A percentile compares a stretch with the other conserved stretches of the same genome.
phyloP scores from a whole-genome alignment of 2,329 filamentous ascomycete species.

The Hypoxylon sp. region DNA sequence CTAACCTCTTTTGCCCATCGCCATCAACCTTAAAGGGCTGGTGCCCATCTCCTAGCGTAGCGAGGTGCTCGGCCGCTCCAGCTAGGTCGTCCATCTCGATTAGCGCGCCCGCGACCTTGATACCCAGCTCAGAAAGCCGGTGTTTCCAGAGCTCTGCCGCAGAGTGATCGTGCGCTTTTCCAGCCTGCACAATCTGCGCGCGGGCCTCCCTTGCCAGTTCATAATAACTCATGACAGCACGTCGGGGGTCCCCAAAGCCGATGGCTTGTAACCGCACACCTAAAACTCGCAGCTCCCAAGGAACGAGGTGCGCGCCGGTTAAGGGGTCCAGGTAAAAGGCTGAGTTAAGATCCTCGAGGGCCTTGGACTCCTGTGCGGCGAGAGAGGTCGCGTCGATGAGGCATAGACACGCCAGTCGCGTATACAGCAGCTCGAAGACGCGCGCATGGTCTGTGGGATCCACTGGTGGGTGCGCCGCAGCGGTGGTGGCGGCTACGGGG shows the following conservation, averaged over 20 bases:
- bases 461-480: slow-evolving; percentile 55
- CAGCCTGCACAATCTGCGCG: slow-evolving; percentile 67
- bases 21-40: slow-evolving; percentile 53
- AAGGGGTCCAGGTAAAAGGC: slow-evolving; percentile 69
- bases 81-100: slow-evolving; percentile 91
- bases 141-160: slow-evolving; percentile 77
- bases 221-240: slow-evolving; percentile 91
- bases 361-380: slow-evolving; percentile 77
- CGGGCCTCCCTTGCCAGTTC: slow-evolving; percentile 87
- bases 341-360: slow-evolving; percentile 73
- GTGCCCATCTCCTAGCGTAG: slow-evolving; percentile 63
- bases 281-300: slow-evolving; percentile 88
- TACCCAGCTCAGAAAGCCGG: slow-evolving; percentile 81
- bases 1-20: slow-evolving; percentile 58
- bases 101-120: slow-evolving; percentile 75
- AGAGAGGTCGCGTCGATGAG: slow-evolving; percentile 80
- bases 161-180: slow-evolving; percentile 63
- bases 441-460: slow-evolving; percentile 70
- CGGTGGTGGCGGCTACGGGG: slow-evolving; percentile 56
- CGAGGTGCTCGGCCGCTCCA: slow-evolving; percentile 81
- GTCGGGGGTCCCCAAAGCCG: slow-evolving; percentile 85
- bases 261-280: slow-evolving; percentile 87
- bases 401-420: slow-evolving; percentile 84
- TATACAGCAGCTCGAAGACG: slow-evolving; percentile 85
- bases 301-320: slow-evolving; percentile 76